These are phyloP conservation scores for Thielaviopsis populi DNA, from an alignment of 2,329 filamentous ascomycete genomes.

Conservation along the genomic window DNA sequence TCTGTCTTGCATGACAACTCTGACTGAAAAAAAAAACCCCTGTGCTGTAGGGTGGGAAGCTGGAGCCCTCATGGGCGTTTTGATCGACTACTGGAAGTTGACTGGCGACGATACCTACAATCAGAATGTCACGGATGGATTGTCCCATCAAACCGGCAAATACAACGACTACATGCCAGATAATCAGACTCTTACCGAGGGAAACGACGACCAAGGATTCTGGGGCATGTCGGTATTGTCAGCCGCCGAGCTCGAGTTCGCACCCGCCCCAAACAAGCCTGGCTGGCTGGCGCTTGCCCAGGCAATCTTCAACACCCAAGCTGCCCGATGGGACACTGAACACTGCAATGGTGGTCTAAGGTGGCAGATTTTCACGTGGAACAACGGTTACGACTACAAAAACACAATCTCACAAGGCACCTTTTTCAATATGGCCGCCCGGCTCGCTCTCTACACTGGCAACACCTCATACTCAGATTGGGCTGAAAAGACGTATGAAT, in stretches of 20 bases:
- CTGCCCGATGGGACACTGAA: slow-evolving; percentile 52
- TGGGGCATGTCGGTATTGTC: slow-evolving; percentile 58
- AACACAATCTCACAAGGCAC: slow-evolving; percentile 49
- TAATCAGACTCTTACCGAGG: slow-evolving; percentile 52
- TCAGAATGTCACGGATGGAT: slow-evolving; percentile 46
- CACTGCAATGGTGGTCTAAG: slow-evolving; percentile 61
- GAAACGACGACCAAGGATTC: slow-evolving; percentile 64
- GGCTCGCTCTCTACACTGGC: slow-evolving; percentile 60
- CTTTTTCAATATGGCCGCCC: slow-evolving; percentile 48
- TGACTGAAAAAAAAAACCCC: slow-evolving; percentile 18
- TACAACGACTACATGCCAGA: slow-evolving; percentile 64
- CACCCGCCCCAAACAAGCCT: slow-evolving; percentile 41
- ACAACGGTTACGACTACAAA: slow-evolving; percentile 68
- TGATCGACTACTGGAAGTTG: slow-evolving; percentile 77
- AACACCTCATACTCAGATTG: slow-evolving; percentile 65
- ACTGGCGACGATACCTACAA: slow-evolving; percentile 62
- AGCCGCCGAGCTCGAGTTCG: slow-evolving; percentile 53
- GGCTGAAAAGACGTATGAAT: slow-evolving; percentile 60
- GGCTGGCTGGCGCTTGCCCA: slow-evolving; percentile 59
- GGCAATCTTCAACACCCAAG: slow-evolving; percentile 69
- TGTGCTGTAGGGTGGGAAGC: slow-evolving; percentile 49
- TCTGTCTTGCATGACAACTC: background rate
- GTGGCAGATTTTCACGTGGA: slow-evolving; percentile 77
- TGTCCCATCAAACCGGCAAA: slow-evolving; percentile 60
- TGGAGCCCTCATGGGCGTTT: slow-evolving; percentile 53